These are phyloP conservation scores for Linderina pennispora DNA, from an alignment of 192 early-diverging fungal genomes.

Conservation along the genomic window DNA sequence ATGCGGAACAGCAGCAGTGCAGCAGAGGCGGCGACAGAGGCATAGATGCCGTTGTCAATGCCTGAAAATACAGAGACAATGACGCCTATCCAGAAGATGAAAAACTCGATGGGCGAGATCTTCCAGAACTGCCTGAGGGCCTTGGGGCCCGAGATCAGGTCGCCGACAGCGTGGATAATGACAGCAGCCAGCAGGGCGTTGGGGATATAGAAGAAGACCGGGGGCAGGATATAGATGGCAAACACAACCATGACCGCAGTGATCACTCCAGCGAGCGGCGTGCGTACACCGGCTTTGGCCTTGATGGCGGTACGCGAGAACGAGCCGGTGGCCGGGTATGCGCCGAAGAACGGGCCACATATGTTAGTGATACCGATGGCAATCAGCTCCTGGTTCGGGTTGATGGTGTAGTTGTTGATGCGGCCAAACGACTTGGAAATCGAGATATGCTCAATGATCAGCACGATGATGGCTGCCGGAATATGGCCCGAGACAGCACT, in stretches of 20 bases:
- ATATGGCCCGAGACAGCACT: constrained; percentile 48
- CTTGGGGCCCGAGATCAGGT: constrained; percentile 60
- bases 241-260: constrained; percentile 76
- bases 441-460: constrained; percentile 87
- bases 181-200: constrained; percentile 73
- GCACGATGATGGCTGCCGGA: constrained; percentile 62
- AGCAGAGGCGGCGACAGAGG: constrained; percentile 60
- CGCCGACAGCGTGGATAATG: constrained; percentile 80
- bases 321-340: constrained; percentile 85
- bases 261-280: constrained; percentile 73
- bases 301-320: constrained; percentile 94
- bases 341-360: constrained; percentile 79
- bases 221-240: constrained; percentile 74
- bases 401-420: constrained; percentile 74
- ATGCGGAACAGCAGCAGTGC: constrained; percentile 73
- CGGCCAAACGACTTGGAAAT: constrained; percentile 85
- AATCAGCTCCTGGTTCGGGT: constrained; percentile 85
- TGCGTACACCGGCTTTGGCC: constrained; percentile 77
- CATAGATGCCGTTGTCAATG: constrained; percentile 79
- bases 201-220: constrained; percentile 84
- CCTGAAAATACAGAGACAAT: constrained; percentile 47
- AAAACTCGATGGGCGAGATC: constrained; percentile 46
- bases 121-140: constrained; percentile 61
- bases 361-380: constrained; percentile 87
- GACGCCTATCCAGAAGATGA: constrained; percentile 45